Evolutionary conservation across 129 eudicot genomes (phyloP).

Genomic region (Logfia minima): DNA sequence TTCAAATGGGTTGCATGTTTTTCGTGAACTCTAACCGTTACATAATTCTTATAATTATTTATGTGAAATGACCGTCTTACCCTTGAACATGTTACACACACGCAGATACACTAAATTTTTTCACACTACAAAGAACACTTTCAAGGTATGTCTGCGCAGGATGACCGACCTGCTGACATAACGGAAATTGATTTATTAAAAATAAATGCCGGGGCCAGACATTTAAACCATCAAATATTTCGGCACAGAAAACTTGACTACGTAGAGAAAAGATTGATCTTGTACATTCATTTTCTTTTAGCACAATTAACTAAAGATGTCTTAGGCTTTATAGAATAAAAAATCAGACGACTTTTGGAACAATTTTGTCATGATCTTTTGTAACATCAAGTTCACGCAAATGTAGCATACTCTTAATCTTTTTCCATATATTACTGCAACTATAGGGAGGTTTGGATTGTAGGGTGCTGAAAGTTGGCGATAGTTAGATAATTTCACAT

Average conservation of each 20-base stretch:
- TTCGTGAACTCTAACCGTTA: not conserved
- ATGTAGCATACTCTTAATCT: not conserved
- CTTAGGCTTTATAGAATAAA: not conserved
- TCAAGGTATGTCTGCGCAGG: not conserved
- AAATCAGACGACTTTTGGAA: not conserved
- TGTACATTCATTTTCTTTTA: not conserved
- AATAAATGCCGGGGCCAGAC: not conserved
- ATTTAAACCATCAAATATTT: not conserved
- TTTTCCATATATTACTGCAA: not conserved
- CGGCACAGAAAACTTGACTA: not conserved
- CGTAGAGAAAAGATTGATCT: not conserved
- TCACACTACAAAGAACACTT: not conserved
- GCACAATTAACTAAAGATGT: not conserved
- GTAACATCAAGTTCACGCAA: not conserved
- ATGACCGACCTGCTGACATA: not conserved
- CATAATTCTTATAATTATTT: not conserved
- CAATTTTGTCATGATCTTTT: not conserved
- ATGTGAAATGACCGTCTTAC: conserved; percentile 26
- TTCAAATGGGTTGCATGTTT: conserved; percentile 12
- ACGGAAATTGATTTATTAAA: too few species aligned
- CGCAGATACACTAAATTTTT: too few species aligned
- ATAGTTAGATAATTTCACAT: not conserved
- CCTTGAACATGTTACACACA: conserved; percentile 7
- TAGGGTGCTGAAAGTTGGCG: not conserved
- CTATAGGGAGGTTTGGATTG: not conserved